Conservation (phyloP, 2,329 filamentous ascomycete genomes). For the Penicillium sp. region DNA sequence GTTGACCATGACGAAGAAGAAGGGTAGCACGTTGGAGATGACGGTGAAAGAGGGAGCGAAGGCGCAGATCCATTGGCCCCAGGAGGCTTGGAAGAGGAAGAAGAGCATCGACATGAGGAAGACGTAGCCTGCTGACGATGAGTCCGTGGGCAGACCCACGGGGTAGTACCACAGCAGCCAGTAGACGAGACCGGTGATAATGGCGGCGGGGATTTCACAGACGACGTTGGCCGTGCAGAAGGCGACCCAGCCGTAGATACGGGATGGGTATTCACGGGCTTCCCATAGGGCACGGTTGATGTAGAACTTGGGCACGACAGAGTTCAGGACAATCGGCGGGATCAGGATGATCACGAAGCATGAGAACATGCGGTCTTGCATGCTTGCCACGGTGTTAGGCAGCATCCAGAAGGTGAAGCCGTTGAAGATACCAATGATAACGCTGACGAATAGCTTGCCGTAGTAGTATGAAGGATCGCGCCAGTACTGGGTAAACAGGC, state of each 20-base stretch:
- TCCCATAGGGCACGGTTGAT: constrained; percentile 71
- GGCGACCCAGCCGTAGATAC: constrained; percentile 75
- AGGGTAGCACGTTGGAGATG: constrained; percentile 71
- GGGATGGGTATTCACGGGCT: constrained; percentile 67
- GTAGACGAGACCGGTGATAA: constrained; percentile 65
- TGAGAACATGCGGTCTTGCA: constrained; percentile 78
- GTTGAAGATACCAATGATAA: constrained; percentile 73
- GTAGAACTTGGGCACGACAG: constrained; percentile 74
- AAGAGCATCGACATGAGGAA: constrained; percentile 78
- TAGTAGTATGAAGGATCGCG: constrained; percentile 74
- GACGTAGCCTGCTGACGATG: constrained; percentile 67
- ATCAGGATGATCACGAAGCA: constrained; percentile 64
- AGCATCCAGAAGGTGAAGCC: constrained; percentile 75
- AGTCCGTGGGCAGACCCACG: constrained; percentile 65
- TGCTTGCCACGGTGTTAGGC: constrained; percentile 62
- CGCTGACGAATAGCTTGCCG: constrained; percentile 69
- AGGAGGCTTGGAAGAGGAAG: constrained; percentile 70
- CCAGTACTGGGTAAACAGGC: constrained; percentile 72
- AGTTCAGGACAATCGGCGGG: constrained; percentile 70
- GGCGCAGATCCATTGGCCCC: constrained; percentile 82
- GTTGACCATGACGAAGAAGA: constrained; percentile 76
- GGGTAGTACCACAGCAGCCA: constrained; percentile 76
- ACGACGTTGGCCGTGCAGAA: constrained; percentile 73
- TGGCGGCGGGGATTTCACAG: constrained; percentile 68
- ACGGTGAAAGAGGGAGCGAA: constrained; percentile 77